phyloP scores from a whole-genome alignment of 257 asterid genomes.

The Lycium ferocissimum region DNA sequence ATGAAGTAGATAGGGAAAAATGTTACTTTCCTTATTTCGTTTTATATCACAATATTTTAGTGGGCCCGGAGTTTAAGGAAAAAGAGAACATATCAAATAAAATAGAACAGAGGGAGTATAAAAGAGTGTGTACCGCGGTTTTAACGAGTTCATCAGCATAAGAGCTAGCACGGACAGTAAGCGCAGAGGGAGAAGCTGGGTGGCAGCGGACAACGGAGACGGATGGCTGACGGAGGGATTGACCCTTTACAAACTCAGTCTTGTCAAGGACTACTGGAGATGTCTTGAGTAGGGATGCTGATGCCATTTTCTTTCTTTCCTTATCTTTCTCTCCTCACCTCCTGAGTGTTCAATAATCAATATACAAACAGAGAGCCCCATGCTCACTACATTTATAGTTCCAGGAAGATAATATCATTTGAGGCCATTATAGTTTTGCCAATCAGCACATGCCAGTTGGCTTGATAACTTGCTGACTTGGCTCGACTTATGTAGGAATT shows the following conservation, averaged over 20 bases:
- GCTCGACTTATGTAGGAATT: background rate
- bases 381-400: constrained; percentile 40
- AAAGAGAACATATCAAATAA: background rate
- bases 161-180: constrained; percentile 58
- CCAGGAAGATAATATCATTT: constrained; percentile 45
- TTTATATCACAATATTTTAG: background rate
- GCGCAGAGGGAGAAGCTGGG: constrained; percentile 46
- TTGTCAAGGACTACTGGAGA: constrained; percentile 76
- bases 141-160: constrained; percentile 71
- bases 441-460: constrained; percentile 47
- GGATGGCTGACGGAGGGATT: constrained; percentile 52
- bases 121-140: constrained; percentile 56
- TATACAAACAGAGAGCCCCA: background rate
- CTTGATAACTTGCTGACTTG: constrained; percentile 49
- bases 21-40: background rate
- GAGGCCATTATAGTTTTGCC: constrained; percentile 49
- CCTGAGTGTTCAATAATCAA: constrained; percentile 23
- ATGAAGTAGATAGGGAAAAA: background rate
- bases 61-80: background rate
- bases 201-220: constrained; percentile 48
- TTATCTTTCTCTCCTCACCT: constrained; percentile 32
- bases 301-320: constrained; percentile 54
- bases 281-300: constrained; percentile 69
- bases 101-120: background rate
- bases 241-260: constrained; percentile 62